A percentile compares a stretch with the other conserved stretches of the same genome.
Conservation (phyloP, 805 yeast genomes). For the Blastobotrys mokoenaii region DNA sequence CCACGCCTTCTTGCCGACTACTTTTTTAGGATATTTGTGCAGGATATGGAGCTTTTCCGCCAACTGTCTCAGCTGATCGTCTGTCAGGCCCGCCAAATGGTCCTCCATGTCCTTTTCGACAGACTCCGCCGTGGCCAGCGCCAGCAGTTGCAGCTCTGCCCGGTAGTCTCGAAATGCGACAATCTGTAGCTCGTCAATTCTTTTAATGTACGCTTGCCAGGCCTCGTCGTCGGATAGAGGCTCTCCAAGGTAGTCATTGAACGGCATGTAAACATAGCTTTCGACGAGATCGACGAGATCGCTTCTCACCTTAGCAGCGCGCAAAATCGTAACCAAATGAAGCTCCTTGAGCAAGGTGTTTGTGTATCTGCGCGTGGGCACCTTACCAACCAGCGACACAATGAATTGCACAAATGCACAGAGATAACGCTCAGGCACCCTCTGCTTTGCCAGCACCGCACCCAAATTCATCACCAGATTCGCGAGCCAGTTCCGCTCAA, state of each 20-base stretch:
- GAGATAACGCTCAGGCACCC: neutral
- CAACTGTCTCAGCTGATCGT: slow-evolving; percentile 14
- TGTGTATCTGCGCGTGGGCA: slow-evolving; percentile 35
- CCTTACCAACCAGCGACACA: slow-evolving; percentile 29
- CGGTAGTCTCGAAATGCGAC: slow-evolving; percentile 16
- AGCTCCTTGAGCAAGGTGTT: slow-evolving; percentile 27
- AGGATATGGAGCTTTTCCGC: slow-evolving; percentile 5
- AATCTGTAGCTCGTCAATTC: slow-evolving; percentile 21
- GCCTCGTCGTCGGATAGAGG: slow-evolving; percentile 15
- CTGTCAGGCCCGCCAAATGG: slow-evolving; percentile 15
- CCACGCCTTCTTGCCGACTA: too few species aligned
- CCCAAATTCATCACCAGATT: slow-evolving; percentile 8
- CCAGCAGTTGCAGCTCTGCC: slow-evolving; percentile 19
- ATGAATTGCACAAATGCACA: slow-evolving; percentile 22
- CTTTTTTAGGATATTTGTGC: neutral
- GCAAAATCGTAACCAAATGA: slow-evolving; percentile 19
- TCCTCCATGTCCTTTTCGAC: slow-evolving; percentile 20
- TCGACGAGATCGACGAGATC: slow-evolving; percentile 3
- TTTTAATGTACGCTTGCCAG: slow-evolving; percentile 8
- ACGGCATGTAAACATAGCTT: slow-evolving; percentile 30
- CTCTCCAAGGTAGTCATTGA: slow-evolving; percentile 36
- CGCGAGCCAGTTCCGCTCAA: slow-evolving; percentile 25
- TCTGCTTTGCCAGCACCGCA: neutral
- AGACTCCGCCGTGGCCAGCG: slow-evolving; percentile 22
- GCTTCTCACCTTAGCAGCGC: neutral